Evolutionary conservation across 352 stramenopile genomes (phyloP), one percentile per base, ranked within the genome.

Genomic region (Halophytophthora batemanensis): DNA sequence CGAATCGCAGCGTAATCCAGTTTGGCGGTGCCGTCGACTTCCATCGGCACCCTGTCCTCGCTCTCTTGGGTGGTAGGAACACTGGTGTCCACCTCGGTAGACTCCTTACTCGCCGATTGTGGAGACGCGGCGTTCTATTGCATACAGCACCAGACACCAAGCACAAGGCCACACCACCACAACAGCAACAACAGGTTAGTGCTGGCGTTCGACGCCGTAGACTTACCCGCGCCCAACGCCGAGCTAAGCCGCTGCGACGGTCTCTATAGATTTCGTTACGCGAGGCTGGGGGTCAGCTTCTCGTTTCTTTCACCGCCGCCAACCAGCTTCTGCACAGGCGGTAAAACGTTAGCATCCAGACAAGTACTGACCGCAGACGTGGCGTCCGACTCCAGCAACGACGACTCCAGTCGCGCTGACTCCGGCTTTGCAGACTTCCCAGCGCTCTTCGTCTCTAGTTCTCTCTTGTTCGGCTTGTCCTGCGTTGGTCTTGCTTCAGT

Each of bases 241-340:
- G 23, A 38, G 25, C 42, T 65, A 68, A 36, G 45, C 53, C 47
- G 50, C 41, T 41, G 45, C 41, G 38, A 66, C 53, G 58, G 53
- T 59, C 42, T 65, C 42, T 58, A 61, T 68, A 64, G 53, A 71
- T 67, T 67, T 68, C 53, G 57, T 66, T 61, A 71, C 37, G 50
- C 64, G 68, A 72, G 49, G 21, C 55, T 58, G 21, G 43, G 46
- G 33, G 54, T 47, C 18, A 40, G 59, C 64, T 59, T 31, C 59
- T 43, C 45, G 40, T 69, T 56, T 59, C 37, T 45, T 49, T 45
- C 51, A 56, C 48, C 53, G 66, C 41, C 66, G 59, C 50, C 64
- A 37, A 45, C 28, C 38, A 18, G 62, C 39, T 64, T 45, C 45
- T 71, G 28, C 29, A 61, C 39, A 60, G 49, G 39, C 56, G 44